phyloP scores from a whole-genome alignment of 345 rosid genomes.

The Turritis glabra region DNA sequence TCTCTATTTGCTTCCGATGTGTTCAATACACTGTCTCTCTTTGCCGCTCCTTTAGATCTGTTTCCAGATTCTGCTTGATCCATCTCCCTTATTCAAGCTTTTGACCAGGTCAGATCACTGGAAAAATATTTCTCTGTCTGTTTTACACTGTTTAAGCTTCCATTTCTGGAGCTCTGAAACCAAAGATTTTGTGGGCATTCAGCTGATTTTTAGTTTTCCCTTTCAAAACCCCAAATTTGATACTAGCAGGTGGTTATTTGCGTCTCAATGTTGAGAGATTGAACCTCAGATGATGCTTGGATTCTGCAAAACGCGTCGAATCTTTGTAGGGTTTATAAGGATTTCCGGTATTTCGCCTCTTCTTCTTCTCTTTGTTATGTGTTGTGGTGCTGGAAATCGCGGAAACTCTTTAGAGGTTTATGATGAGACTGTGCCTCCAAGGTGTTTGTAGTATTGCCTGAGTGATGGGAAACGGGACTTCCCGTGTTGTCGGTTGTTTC shows the following conservation, averaged over 20 bases:
- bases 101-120: constrained; percentile 68
- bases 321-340: constrained; percentile 60
- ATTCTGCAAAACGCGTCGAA: constrained; percentile 45
- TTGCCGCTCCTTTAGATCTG: constrained; percentile 63
- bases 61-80: constrained; percentile 59
- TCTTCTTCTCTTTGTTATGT: constrained; percentile 49
- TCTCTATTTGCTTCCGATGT: constrained; percentile 56
- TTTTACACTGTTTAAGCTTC: not conserved
- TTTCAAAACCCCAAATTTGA: constrained; percentile 18
- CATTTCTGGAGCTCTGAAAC: constrained; percentile 3
- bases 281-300: constrained; percentile 63
- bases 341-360: constrained; percentile 46
- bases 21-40: constrained; percentile 52
- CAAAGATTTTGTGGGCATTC: constrained; percentile 7
- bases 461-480: constrained; percentile 91
- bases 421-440: constrained; percentile 46
- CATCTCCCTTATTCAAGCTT: constrained; percentile 50
- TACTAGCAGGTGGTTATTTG: constrained; percentile 21
- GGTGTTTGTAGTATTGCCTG: constrained; percentile 37
- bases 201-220: constrained; percentile 3
- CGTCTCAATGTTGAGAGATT: constrained; percentile 34
- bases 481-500: constrained; percentile 94
- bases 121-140: not conserved
- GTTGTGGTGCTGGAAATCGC: constrained; percentile 54
- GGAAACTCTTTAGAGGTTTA: constrained; percentile 40